Conservation (phyloP, 305 asterid species). For the Fraxinus xanthoxyloides region DNA sequence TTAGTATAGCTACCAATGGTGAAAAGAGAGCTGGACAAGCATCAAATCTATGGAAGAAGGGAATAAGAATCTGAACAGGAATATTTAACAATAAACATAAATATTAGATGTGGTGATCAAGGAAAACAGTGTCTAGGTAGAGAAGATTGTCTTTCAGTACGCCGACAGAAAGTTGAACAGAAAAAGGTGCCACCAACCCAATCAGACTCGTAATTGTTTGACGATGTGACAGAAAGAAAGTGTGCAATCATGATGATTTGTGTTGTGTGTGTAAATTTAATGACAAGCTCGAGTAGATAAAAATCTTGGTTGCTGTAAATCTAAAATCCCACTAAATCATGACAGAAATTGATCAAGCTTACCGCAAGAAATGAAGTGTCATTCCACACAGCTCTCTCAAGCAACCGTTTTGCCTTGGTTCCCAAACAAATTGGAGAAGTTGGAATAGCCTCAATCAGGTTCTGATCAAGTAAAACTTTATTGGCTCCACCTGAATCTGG, state of each 20-base stretch:
- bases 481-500: conserved; percentile 85
- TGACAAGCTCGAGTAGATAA: neutral
- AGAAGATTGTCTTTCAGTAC: neutral
- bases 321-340: neutral
- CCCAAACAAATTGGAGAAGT: conserved; percentile 92
- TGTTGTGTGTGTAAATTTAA: neutral
- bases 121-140: neutral
- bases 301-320: neutral
- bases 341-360: conserved; percentile 31
- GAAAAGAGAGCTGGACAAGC: neutral
- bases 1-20: conserved; percentile 4
- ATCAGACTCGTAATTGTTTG: neutral
- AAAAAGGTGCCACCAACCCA: neutral
- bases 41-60: neutral
- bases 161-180: neutral
- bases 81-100: neutral
- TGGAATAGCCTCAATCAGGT: conserved; percentile 79
- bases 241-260: neutral
- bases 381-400: conserved; percentile 92
- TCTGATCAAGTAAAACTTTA: conserved; percentile 88
- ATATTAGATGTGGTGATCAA: neutral
- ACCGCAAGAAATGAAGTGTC: conserved; percentile 91
- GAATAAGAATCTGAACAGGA: neutral
- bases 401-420: conserved; percentile 66
- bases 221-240: neutral